Conservation (phyloP, 1,139 yeast species). For the Candida sojae region DNA sequence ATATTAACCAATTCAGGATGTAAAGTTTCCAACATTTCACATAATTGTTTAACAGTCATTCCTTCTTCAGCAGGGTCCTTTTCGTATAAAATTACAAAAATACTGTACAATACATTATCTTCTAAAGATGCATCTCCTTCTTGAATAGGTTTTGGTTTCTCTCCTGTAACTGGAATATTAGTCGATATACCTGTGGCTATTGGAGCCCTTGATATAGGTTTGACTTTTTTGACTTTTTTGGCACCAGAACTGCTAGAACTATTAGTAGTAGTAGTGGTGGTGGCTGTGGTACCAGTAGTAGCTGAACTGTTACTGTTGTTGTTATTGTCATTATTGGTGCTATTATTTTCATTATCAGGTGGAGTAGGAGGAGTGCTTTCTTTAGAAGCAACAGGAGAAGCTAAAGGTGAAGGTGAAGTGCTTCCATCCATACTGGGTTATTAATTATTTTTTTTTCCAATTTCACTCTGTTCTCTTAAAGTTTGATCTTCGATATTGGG, state of each 20-base stretch:
- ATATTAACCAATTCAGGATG: conserved; percentile 82
- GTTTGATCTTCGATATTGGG: too few species aligned
- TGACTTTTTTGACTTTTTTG: conserved; percentile 31
- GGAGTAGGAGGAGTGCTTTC: conserved; percentile 4
- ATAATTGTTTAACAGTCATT: conserved; percentile 83
- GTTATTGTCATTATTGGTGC: neutral
- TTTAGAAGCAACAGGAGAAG: conserved; percentile 1
- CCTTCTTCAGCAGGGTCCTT: conserved; percentile 69
- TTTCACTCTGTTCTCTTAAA: neutral
- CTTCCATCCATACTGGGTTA: conserved; percentile 1
- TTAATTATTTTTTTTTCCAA: neutral
- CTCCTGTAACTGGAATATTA: conserved; percentile 79
- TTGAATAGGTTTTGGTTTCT: conserved; percentile 70
- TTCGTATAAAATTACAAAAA: conserved; percentile 68
- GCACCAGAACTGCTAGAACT: neutral
- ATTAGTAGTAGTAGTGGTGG: neutral
- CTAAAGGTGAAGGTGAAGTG: neutral
- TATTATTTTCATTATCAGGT: neutral
- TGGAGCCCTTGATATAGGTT: conserved; percentile 44
- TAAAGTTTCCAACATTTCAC: conserved; percentile 68
- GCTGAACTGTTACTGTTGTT: conserved; percentile 5
- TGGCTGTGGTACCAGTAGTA: conserved; percentile 8
- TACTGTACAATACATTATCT: conserved; percentile 75
- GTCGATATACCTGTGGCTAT: conserved; percentile 76
- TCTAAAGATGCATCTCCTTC: conserved; percentile 63